Base-by-base conservation (phyloP, 805 yeast species). In the Candida krabiensis region DNA sequence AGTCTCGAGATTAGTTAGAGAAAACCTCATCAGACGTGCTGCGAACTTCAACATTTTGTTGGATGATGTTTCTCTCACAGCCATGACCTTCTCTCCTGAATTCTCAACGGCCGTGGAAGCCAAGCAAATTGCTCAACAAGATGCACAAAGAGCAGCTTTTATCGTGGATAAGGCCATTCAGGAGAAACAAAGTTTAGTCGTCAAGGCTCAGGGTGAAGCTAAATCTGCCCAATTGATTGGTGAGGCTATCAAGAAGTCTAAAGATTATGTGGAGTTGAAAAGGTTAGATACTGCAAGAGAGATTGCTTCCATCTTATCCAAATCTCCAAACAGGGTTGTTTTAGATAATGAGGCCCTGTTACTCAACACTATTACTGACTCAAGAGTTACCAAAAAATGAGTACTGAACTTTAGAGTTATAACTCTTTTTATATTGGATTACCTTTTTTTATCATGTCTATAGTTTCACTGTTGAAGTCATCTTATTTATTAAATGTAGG, bases 41-140 rank as follows among this genome's bases (percentile, higher is more conserved):
- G 72, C 82, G 47, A 85, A 82, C 59, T 93, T 93, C 74, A 86
- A 87, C 67, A 80, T 93, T 47, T 60, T 77, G 46, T 74, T 93
- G 54, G 99, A 93, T 63, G 99, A 93, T 66, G 99, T 93, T 31
- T 93, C 99, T 5, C 78, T 93, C 57, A 93, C 99, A 2, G 88
- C 71, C 55, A 93, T 93, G 98, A 87, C 97, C 1, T 93, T 93
- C 64, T 86, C 96, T 3, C 99, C 99, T 19, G 99, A 93, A 66
- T 93, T 93, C 64, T 90, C 98, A 28, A 81, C 85, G 30, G 98
- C 98, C 4, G 99, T 93, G 39, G 99, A 93, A 70, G 96, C 96
- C 41, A 93, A 93, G 68, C 99, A 93, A 71, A 93, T 93, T 66
- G 98, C 99, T 19, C 99, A 93, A 66, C 99, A 93, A 72, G 99